Base-by-base conservation (phyloP, 305 asterid species). In the Salvia sclarea region DNA sequence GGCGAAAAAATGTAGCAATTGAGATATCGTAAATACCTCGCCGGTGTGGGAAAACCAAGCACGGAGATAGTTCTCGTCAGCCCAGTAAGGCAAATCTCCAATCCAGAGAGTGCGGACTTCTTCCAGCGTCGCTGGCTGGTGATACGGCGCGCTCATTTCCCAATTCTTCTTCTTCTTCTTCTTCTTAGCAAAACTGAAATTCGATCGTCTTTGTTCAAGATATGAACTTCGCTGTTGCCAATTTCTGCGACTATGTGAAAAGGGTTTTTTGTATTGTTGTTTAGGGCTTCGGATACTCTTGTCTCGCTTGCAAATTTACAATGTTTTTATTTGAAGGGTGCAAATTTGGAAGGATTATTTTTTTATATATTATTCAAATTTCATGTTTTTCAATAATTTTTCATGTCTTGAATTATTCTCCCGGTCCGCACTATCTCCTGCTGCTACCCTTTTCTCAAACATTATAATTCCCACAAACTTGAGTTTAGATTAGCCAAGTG, bases 101-200 rank as follows among this genome's bases (percentile, higher is more conserved):
- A 93, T 93, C 96, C 97, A 93, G 17, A 93, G 96, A 62, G 97
- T 93, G 11, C 97, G 96, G 4, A 93, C 98, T 75, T 93, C 98
- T 72, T 93, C 97, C 7, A 88, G 85, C 37, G 95, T 86, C 3
- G 95, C 88, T 6, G 96, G 94, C 75, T 88, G 95, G 82, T 93
- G 98, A 75, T 90, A 93, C 66, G 97, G 92, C 64, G 64, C 66
- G 66, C 69, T 86, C 87, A 77, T 85, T 18, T 12, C 38, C 44
- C 72, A 12, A 43, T 18, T 53, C 52, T 50, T 25, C 31, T 35
- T 14, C 31, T 30, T 30, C 37, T 48, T 10, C 6, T 1, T 41
- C 3, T 12, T 3, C 13, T 6, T 41, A n/a, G 47, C 47, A 41
- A 41, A 4, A 48, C 24, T 48, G 3, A 48, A 8, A 18, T 47